phyloP scores from a whole-genome alignment of 2,329 filamentous ascomycete species.

The Elsinoe necatrix region DNA sequence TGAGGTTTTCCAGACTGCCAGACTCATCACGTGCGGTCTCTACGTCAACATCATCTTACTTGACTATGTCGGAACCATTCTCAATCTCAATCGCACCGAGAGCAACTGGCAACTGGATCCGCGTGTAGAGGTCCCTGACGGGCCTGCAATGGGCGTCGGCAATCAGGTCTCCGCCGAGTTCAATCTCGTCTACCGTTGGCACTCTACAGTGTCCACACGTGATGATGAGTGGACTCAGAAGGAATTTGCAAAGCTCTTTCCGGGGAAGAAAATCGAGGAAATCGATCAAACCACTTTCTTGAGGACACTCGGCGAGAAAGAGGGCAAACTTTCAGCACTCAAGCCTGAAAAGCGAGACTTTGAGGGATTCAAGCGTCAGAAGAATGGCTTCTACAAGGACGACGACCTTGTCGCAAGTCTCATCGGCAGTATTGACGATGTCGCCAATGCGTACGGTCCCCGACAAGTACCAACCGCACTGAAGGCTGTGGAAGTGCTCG shows the following conservation, averaged over 20 bases:
- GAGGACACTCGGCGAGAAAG: constrained; percentile 23
- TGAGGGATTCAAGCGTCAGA: constrained; percentile 27
- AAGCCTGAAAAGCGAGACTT: constrained; percentile 29
- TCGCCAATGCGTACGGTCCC: constrained; percentile 52
- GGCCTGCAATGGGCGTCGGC: constrained; percentile 36
- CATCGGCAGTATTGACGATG: constrained; percentile 52
- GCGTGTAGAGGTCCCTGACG: constrained; percentile 31
- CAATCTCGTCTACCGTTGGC: constrained; percentile 47
- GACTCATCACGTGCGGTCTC: constrained; percentile 45
- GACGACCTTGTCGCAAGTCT: constrained; percentile 50
- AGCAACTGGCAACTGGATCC: constrained; percentile 39
- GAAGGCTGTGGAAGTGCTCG: constrained; percentile 53
- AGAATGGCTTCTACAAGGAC: constrained; percentile 47
- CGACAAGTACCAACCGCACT: constrained; percentile 51
- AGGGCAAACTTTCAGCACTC: constrained; percentile 23
- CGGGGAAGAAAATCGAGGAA: constrained; percentile 19
- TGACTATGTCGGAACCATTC: constrained; percentile 47
- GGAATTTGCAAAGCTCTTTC: constrained; percentile 30
- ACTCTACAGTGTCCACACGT: constrained; percentile 35
- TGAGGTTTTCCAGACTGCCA: constrained; percentile 45
- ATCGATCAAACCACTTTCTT: constrained; percentile 25
- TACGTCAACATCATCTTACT: constrained; percentile 47
- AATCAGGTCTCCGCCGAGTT: constrained; percentile 48
- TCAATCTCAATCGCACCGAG: constrained; percentile 40
- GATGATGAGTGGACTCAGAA: constrained; percentile 41